Evolutionary conservation across 2,329 filamentous ascomycete species (phyloP).

Genomic region (Saccharata proteae): DNA sequence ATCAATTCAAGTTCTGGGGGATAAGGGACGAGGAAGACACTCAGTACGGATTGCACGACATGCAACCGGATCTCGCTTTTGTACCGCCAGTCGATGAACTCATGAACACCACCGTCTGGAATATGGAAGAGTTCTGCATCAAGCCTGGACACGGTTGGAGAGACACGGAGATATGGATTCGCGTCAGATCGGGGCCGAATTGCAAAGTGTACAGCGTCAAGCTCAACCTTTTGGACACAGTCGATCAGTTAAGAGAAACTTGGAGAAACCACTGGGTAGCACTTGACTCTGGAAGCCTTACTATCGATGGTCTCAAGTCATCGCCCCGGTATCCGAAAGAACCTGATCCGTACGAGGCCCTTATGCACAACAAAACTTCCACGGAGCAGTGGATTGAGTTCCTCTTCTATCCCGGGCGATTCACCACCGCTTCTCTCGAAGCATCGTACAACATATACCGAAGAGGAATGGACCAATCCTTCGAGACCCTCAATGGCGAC

Average conservation of each 20-base stretch:
- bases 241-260: constrained; percentile 48
- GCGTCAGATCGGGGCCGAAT: constrained; percentile 43
- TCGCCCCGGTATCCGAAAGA: constrained; percentile 27
- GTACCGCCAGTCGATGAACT: constrained; percentile 48
- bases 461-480: constrained; percentile 42
- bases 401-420: constrained; percentile 73
- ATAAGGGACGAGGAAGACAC: constrained; percentile 49
- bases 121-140: constrained; percentile 35
- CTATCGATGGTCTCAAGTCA: constrained; percentile 27
- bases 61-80: constrained; percentile 52
- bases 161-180: constrained; percentile 34
- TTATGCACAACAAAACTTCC: constrained; percentile 36
- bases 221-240: constrained; percentile 55
- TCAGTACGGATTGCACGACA: constrained; percentile 54
- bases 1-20: constrained; percentile 92
- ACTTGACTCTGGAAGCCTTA: constrained; percentile 30
- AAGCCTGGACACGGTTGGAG: constrained; percentile 26
- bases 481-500: too few relatives aligned
- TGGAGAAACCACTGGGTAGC: constrained; percentile 50
- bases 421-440: constrained; percentile 67
- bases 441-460: constrained; percentile 75
- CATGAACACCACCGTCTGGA: constrained; percentile 40
- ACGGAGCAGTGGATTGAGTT: constrained; percentile 75
- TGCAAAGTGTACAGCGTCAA: constrained; percentile 58
- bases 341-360: constrained; percentile 17